Base-by-base conservation (phyloP, 2,329 filamentous ascomycete species). In the Herpotrichia juniperi region DNA sequence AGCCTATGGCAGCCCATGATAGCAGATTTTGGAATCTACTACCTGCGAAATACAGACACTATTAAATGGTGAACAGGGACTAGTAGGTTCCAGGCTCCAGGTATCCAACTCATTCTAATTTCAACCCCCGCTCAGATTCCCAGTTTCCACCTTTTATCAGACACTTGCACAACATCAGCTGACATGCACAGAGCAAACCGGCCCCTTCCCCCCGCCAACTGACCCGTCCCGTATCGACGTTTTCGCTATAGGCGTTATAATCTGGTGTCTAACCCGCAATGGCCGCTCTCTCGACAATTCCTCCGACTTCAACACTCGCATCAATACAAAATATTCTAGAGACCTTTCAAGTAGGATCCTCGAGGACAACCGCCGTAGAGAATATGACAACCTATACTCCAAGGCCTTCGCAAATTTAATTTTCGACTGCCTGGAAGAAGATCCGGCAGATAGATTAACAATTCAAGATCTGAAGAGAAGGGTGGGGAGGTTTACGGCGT, bases 251-350 rank as follows among this genome's bases (percentile, higher is more conserved):
- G 37, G 37, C 3, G 5, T 42, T 16, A 31, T 19, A 30, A 42
- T 49, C n/a, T 49, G 28, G 35, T 42, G 9, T 31, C 22, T 49
- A 10, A 49, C 40, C 35, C 22, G 37, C 22, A 49, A 49, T n/a
- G 6, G 17, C 9, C 26, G 22, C 8, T 10, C 28, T 16, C 9
- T 30, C 7, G 22, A 45, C 22, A 10, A 10, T 22, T 16, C 11
- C 10, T 21, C 16, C 22, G 7, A 10, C 11, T 6, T 22, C 12
- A 16, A 25, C 10, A 16, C 25, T 6, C 10, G 16, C 11, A 7
- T 6, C 6, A n/a, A n/a, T n/a, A n/a, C n/a, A n/a, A n/a, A n/a
- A n/a, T n/a, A n/a, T n/a, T n/a, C n/a, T n/a, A n/a, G n/a, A n/a
- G n/a, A n/a, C n/a, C n/a, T n/a, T n/a, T n/a, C n/a, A n/a, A n/a